Evolutionary conservation across 768 basidiomycete species (phyloP).

Genomic region (Amanita subjunquillea): DNA sequence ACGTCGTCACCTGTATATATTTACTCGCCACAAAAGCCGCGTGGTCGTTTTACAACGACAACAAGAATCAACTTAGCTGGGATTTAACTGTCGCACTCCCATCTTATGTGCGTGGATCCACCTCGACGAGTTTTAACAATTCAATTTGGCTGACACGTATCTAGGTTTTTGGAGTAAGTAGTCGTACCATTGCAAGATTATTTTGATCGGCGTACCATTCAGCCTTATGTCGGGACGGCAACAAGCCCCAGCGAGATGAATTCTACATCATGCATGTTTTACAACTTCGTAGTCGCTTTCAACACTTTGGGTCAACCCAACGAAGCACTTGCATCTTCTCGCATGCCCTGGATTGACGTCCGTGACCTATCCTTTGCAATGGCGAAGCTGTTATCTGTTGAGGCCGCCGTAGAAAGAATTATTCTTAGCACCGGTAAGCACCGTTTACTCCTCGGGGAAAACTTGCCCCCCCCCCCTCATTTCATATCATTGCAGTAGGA

Average conservation of each 20-base stretch:
- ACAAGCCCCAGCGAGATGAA: not conserved
- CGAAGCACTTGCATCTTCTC: not conserved
- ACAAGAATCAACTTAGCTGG: slow-evolving; percentile 33
- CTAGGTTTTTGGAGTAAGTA: not conserved
- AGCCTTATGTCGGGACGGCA: not conserved
- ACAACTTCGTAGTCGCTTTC: not conserved
- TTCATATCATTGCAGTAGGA: not conserved
- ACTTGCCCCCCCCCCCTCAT: not conserved
- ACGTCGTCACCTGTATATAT: not conserved
- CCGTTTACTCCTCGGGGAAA: too few species aligned
- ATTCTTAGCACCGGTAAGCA: not conserved
- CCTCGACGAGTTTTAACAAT: too few species aligned
- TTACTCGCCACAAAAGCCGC: slow-evolving; percentile 19
- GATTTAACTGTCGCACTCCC: slow-evolving; percentile 46
- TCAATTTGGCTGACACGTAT: not conserved
- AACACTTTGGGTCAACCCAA: not conserved
- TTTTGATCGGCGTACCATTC: not conserved
- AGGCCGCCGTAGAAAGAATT: slow-evolving; percentile 3
- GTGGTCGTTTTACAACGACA: slow-evolving; percentile 30
- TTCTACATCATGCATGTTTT: not conserved
- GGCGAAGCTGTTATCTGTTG: not conserved
- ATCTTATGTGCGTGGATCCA: slow-evolving; percentile 27
- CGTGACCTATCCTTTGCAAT: not conserved
- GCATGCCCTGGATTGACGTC: not conserved
- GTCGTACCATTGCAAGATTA: not conserved